Conservation (phyloP, 805 yeast species). For the Monosporozyma unispora region DNA sequence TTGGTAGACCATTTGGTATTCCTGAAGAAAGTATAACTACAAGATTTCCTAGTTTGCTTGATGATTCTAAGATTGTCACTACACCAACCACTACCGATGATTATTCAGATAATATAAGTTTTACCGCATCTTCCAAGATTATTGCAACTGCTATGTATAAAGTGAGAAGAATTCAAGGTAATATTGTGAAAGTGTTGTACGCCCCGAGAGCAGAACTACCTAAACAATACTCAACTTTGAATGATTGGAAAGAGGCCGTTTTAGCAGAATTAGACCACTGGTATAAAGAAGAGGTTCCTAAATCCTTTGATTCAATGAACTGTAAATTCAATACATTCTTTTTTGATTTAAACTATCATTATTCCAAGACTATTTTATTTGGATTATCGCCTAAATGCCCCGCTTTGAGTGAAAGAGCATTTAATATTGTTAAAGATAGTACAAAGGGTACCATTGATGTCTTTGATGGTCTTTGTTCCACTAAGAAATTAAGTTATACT, state of each 20-base stretch:
- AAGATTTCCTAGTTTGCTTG: constrained; percentile 62
- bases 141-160: constrained; percentile 60
- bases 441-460: constrained; percentile 58
- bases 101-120: constrained; percentile 31
- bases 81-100: constrained; percentile 32
- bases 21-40: constrained; percentile 73
- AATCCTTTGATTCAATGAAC: constrained; percentile 49
- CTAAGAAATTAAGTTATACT: constrained; percentile 64
- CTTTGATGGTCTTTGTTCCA: constrained; percentile 49
- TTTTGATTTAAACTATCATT: constrained; percentile 68
- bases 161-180: constrained; percentile 68
- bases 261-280: constrained; percentile 49
- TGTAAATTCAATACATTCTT: constrained; percentile 66
- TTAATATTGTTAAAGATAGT: constrained; percentile 48
- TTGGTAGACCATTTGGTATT: constrained; percentile 82
- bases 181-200: constrained; percentile 62
- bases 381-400: constrained; percentile 71
- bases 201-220: constrained; percentile 63
- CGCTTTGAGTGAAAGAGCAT: constrained; percentile 44
- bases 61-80: constrained; percentile 53
- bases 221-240: constrained; percentile 42
- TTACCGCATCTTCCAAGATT: constrained; percentile 54
- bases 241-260: constrained; percentile 56
- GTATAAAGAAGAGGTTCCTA: constrained; percentile 47
- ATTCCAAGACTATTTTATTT: constrained; percentile 59